Base-by-base conservation (phyloP, 495 filamentous ascomycete genomes). In the Aspergillus olivimuriae region DNA sequence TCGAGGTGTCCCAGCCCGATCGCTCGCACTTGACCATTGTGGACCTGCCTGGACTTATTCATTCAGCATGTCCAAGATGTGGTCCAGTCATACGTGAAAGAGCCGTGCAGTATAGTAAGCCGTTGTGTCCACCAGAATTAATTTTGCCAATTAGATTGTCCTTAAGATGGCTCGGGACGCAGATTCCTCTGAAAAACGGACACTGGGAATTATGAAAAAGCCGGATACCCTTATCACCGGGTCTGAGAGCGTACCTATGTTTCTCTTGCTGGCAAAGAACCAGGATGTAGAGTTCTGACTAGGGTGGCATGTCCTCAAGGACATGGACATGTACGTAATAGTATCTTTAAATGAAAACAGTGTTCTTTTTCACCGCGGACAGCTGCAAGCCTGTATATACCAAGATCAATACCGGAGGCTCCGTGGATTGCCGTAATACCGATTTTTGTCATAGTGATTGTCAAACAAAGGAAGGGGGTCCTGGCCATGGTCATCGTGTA, bases 1-100 rank as follows among this genome's bases (percentile, higher is more conserved):
- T 80, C 2, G 76, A 81, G 51, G 58, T 77, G 30, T 65, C 65
- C 0, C 75, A 76, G 1, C 76, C 74, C 0, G 66, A 72, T 20
- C 62, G 62, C 45, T 69, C 74, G 11, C 63, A 77, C 40, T 47
- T 80, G 33, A 81, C 74, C 2, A 60, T 80, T 4, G 73, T 79
- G 3, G 76, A 84, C 49, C 53, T 81, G 5, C 77, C 75, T 0
- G 75, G 75, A 4, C 57, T 80, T 1, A 69, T 78, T 14, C 60
- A 70, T 18, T 66, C 67, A 58, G 33, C 58, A 69, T 7, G 73
- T 77, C 38, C 58, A 69, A 24, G 37, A 59, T 3, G 53, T 77
- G 11, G 71, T 73, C 2, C 54, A 73, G 31, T 50, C 56, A 1
- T 78, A 78, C 50, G 75, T 77, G 68, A 65, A 62, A 46, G 69